Evolutionary conservation across 208 protist genomes (phyloP), one percentile per base, ranked within the genome.

Genomic region (Trypanosoma boissoni): DNA sequence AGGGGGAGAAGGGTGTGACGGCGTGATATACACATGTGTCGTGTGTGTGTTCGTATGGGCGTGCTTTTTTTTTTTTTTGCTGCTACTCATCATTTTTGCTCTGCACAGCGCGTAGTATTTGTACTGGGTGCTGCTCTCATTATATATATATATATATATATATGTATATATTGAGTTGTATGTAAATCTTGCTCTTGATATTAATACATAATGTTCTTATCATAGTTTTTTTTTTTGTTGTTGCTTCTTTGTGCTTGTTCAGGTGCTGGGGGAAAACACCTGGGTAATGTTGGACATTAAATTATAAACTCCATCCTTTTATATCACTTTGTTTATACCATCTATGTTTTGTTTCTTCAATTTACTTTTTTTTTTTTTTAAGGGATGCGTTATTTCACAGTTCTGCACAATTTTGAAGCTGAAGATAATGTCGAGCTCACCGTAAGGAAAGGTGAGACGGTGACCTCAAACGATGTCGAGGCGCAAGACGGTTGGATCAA

Each of bases 401-500:
- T 84, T 1, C 29, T 73, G 4, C 77, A 91, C 68, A 67, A 80
- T 24, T 95, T 95, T 68, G 74, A 72, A 8, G 82, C 79, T 9
- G 74, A 88, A 61, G 88, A 92, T 44, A 68, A 56, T 8, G 82
- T 89, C 18, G 88, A 95, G 62, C 70, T 95, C 24, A 77, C 76
- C 14, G 84, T 92, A 3, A 41, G 65, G 7, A 88, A 84, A 54
- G 85, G 78, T 43, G 84, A 95, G 61, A 20, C 68, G 24, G 64
- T 95, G 1, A 41, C 61, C 27, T 51, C 80, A 0, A 61, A 73
- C 2, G 80, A 92, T 18, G 55, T 44, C 44, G 52, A 76, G 0
- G 67, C 68, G 1, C 80, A 85, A 32, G 85, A 95, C 58, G 88
- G 88, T 8, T 95, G 88, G 85, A 71, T 91, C 12, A 87, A 87